Percentiles rank a stretch among this genome's conserved stretches.
Evolutionary conservation across 140 eudicot genomes (phyloP).

Genomic region (Bidens hawaiensis): DNA sequence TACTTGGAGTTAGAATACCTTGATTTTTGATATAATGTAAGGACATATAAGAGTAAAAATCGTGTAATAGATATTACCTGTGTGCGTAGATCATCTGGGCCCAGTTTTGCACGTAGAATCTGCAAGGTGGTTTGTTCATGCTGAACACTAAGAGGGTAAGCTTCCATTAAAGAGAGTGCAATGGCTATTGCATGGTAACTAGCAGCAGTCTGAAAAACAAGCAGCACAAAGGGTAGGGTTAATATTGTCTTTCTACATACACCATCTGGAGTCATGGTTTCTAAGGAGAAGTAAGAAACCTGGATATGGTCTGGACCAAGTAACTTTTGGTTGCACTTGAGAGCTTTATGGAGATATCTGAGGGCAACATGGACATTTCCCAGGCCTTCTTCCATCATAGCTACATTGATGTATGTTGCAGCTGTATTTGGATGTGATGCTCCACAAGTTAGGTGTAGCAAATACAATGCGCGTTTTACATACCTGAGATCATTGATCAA

Average conservation of each 20-base stretch:
- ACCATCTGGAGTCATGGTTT: not conserved
- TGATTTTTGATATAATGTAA: slow-evolving; percentile 2
- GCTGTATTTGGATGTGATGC: slow-evolving; percentile 99
- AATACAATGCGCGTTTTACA: slow-evolving; percentile 94
- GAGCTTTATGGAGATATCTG: slow-evolving; percentile 98
- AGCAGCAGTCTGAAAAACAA: slow-evolving; percentile 86
- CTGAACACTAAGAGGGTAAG: slow-evolving; percentile 98
- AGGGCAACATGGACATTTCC: slow-evolving; percentile 99
- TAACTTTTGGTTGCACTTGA: slow-evolving; percentile 93
- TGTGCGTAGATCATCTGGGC: slow-evolving; percentile 98
- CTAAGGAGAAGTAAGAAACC: slow-evolving; percentile 39
- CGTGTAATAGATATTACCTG: slow-evolving; percentile 45
- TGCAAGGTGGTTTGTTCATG: slow-evolving; percentile 99
- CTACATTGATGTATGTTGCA: slow-evolving; percentile 98
- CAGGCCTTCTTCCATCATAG: slow-evolving; percentile 99
- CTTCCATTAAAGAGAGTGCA: slow-evolving; percentile 99
- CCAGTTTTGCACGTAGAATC: slow-evolving; percentile 93
- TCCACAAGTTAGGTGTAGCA: slow-evolving; percentile 94
- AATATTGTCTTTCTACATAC: slow-evolving; percentile 12
- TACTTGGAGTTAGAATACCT: slow-evolving; percentile 1
- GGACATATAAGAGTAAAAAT: not conserved
- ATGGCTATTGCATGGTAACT: slow-evolving; percentile 99
- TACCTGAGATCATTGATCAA: slow-evolving; percentile 44
- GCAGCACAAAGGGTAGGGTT: slow-evolving; percentile 1
- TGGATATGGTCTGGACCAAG: slow-evolving; percentile 99